These are phyloP conservation scores for Xerocomellus chrysenteron DNA, from an alignment of 768 basidiomycete genomes.

Conservation along the genomic window DNA sequence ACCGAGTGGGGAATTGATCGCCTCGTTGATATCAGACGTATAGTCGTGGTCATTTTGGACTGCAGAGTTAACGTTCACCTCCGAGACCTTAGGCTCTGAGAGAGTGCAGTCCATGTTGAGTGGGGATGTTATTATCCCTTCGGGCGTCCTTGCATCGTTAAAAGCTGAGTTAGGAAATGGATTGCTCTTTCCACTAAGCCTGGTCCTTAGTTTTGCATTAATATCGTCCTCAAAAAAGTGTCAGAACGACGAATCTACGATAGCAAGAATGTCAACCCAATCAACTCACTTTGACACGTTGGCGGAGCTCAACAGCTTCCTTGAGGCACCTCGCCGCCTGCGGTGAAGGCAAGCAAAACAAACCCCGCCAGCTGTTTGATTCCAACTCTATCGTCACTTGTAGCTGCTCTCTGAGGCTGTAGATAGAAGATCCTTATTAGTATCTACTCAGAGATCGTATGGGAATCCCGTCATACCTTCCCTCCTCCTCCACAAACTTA, in stretches of 20 bases:
- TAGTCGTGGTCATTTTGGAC: neutral
- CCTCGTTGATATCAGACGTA: neutral
- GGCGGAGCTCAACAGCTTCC: constrained; percentile 1
- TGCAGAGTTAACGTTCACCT: neutral
- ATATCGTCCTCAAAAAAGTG: constrained; percentile 3
- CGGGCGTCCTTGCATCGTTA: neutral
- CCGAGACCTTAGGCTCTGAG: neutral
- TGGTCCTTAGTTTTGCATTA: neutral
- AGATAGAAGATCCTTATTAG: neutral
- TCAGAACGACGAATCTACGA: neutral
- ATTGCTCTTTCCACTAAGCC: neutral
- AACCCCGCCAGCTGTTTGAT: neutral
- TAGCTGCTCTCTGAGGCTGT: constrained; percentile 10
- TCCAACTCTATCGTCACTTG: neutral
- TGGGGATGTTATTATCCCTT: neutral
- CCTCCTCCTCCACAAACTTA: neutral
- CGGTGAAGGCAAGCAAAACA: constrained; percentile 10
- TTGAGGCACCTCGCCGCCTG: neutral
- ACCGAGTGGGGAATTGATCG: constrained; percentile 3
- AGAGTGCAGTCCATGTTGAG: neutral
- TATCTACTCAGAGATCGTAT: neutral
- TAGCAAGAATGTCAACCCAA: neutral
- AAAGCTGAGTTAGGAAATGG: neutral
- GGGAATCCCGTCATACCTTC: neutral
- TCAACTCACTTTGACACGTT: constrained; percentile 4